Evolutionary conservation across 129 eudicot species (phyloP), one percentile per base, ranked within the genome.

Genomic region (Arctium lappa): DNA sequence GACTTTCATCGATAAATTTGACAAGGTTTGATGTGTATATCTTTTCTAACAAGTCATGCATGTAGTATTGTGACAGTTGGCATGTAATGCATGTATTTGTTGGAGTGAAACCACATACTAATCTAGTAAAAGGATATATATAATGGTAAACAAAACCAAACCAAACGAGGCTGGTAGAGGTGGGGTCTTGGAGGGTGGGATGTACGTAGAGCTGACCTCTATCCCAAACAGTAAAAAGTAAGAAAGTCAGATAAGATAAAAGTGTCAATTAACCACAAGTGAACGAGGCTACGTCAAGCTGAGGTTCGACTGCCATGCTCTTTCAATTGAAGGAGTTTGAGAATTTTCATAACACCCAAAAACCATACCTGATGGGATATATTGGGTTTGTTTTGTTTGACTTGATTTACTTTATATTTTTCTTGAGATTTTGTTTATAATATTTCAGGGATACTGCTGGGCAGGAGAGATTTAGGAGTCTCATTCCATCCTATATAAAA

Each of bases 401-500:
- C 16, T 53, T 53, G 65, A 15, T 53, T 53, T 53, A 53, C 8
- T 15, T 27, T 22, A 22, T 18, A 32, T 16, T 36, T 16, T 5
- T 31, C 16, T 40, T 48, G n/a, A 84, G 77, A 36, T 39, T 18
- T 6, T 1, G n/a, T 16, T 15, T 53, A 7, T 60, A 39, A 50
- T 11, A 40, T 37, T 80, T 53, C 91, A 94, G 98, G 98, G 98
- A 94, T 86, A 92, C 98, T 33, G 97, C 98, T 63, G 98, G 98
- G 40, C 97, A 92, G 78, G 95, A 92, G 79, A 92, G 98, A 85
- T 94, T 94, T 81, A 90, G 97, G 86, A 94, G 98, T 85, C 94
- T 92, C 76, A 94, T 94, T 79, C 98, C 98, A n/a, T 90, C 95
- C 91, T 94, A 92, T 84, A 94, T 94, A 71, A 89, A 93, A 84